Evolutionary conservation across 108 stramenopile species (phyloP), one percentile per base, ranked within the genome.

Genomic region (Conticribra weissflogii): DNA sequence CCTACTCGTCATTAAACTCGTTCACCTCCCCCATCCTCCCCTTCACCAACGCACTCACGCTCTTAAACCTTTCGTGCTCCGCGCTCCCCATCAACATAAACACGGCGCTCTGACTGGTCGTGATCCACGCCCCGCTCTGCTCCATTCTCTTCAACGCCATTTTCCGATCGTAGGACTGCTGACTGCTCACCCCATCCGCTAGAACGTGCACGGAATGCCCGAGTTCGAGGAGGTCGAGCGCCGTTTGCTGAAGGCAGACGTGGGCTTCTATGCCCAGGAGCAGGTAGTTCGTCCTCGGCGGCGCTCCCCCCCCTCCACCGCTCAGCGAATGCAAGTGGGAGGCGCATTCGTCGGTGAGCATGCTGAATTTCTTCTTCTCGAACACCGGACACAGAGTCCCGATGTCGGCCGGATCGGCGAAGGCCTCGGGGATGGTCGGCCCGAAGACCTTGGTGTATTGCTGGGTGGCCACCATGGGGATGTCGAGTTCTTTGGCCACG

Each of bases 221-320:
- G 36, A 79, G 65, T 49, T 92, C 93, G 33, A 98, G 68, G 15
- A 98, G 77, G 79, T 98, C 96, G 48, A 98, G 63, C 30, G 80
- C 79, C 2, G 96, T 98, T 74, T 96, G 95, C 59, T 94, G 96
- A 8, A 98, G 84, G 72, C 97, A 98, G 9, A 98, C 97, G 64
- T 98, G 97, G 19, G 98, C 91, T 78, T 99, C 99, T 66, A 99
- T 98, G 1, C 99, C 99, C 12, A 96, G 91, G 22, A 99, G 59
- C 18, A 99, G 65, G 65, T 81, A 89, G 19, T 88, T 88, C 23
- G 70, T 34, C 67, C 55, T 59, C 17, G 36, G 36, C 12, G 36
- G 36, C n/a, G n/a, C n/a, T n/a, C n/a, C n/a, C n/a, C n/a, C n/a
- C n/a, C n/a, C n/a, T n/a, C n/a, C n/a, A n/a, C n/a, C n/a, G n/a